phyloP scores from a whole-genome alignment of 2,329 filamentous ascomycete genomes.

The Curvularia spicifera region DNA sequence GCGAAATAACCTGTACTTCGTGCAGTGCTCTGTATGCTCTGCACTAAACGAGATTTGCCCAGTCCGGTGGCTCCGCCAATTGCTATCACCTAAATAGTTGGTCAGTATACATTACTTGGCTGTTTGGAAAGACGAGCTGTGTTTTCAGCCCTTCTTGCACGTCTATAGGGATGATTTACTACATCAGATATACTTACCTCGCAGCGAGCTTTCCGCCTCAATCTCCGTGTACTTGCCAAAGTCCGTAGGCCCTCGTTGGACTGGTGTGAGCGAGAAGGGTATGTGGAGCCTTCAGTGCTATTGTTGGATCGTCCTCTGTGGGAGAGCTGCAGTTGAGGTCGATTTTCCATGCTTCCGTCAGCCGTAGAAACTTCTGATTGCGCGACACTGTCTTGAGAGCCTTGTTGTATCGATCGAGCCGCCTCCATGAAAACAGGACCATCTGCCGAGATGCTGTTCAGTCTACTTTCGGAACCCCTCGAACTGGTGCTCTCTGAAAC shows the following conservation, averaged over 20 bases:
- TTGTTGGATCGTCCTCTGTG: slow-evolving; percentile 38
- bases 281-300: slow-evolving; percentile 40
- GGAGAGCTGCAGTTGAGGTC: slow-evolving; percentile 28
- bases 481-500: slow-evolving; percentile 60
- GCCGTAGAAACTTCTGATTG: slow-evolving; percentile 34
- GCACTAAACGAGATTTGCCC: slow-evolving; percentile 67
- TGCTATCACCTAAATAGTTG: slow-evolving; percentile 54
- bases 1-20: slow-evolving; percentile 67
- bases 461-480: slow-evolving; percentile 58
- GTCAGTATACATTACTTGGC: neutral
- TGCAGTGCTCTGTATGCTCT: slow-evolving; percentile 63
- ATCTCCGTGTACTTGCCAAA: slow-evolving; percentile 47
- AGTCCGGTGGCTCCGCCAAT: slow-evolving; percentile 64
- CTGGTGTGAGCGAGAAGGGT: slow-evolving; percentile 34
- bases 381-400: slow-evolving; percentile 39
- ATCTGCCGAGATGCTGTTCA: slow-evolving; percentile 44
- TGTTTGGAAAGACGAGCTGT: neutral
- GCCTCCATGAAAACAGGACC: slow-evolving; percentile 37
- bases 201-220: slow-evolving; percentile 62
- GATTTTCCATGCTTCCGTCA: slow-evolving; percentile 31
- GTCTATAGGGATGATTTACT: neutral
- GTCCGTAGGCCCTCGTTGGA: slow-evolving; percentile 36
- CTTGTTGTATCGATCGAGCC: slow-evolving; percentile 33
- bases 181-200: slow-evolving; percentile 44
- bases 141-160: no score